Conservation (phyloP, 371 early-diverging fungal genomes). For the Mortierella sp. region DNA sequence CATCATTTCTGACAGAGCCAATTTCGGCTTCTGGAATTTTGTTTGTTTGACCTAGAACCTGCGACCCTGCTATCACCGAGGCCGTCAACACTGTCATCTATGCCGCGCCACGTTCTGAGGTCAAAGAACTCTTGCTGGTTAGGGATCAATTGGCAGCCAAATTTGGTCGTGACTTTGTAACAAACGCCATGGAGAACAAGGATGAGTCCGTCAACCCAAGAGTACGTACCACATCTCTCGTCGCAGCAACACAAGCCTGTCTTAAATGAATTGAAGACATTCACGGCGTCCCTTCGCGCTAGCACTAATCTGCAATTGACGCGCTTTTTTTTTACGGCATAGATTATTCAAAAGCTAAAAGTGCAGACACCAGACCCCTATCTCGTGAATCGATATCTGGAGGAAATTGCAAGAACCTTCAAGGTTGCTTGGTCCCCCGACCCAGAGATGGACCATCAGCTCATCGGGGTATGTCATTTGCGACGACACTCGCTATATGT, state of each 20-base stretch:
- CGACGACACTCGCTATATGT: not conserved
- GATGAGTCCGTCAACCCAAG: conserved; percentile 83
- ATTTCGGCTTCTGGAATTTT: not conserved
- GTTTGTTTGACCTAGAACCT: conserved; percentile 61
- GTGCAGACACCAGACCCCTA: conserved; percentile 83
- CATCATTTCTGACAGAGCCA: not conserved
- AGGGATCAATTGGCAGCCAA: conserved; percentile 86
- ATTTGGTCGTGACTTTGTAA: conserved; percentile 87
- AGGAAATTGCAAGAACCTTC: conserved; percentile 89
- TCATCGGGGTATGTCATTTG: conserved; percentile 37
- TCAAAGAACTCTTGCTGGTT: conserved; percentile 85
- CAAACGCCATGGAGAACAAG: conserved; percentile 81
- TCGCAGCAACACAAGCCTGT: too few species aligned
- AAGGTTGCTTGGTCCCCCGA: conserved; percentile 80
- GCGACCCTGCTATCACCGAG: conserved; percentile 87
- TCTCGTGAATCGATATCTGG: conserved; percentile 89
- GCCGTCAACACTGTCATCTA: conserved; percentile 92
- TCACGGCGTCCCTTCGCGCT: not conserved
- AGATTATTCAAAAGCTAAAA: conserved; percentile 86
- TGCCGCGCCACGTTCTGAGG: conserved; percentile 88
- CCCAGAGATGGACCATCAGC: conserved; percentile 58
- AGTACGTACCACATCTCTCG: conserved; percentile 60
- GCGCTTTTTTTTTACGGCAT: not conserved
- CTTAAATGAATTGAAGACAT: not conserved
- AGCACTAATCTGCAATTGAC: not conserved